Conservation (phyloP, 2,329 filamentous ascomycete genomes). For the Pseudogymnoascus sp. region DNA sequence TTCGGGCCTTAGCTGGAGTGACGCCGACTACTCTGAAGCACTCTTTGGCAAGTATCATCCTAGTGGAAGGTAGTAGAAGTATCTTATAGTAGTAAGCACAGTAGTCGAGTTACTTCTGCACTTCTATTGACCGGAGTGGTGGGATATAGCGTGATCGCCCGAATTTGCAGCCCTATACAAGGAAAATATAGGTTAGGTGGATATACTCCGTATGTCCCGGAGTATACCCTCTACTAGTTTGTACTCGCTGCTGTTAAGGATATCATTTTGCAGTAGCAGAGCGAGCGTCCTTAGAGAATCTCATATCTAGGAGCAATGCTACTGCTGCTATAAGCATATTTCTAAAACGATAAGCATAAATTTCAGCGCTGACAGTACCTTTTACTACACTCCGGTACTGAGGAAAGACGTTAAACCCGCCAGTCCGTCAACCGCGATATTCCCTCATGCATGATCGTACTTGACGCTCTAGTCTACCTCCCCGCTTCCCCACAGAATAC, state of each 20-base stretch:
- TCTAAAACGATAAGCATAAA: not conserved
- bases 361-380: not conserved
- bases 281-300: too few relatives aligned
- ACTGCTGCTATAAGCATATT: not conserved
- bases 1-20: too few relatives aligned
- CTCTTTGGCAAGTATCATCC: not conserved
- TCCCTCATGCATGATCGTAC: not conserved
- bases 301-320: not conserved
- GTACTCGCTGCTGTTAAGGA: not conserved
- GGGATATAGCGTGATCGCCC: conserved; percentile 2
- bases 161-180: not conserved
- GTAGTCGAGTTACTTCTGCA: not conserved
- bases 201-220: not conserved
- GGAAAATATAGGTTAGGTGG: too few relatives aligned
- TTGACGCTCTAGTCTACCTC: not conserved
- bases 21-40: too few relatives aligned
- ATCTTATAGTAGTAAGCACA: not conserved
- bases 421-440: not conserved
- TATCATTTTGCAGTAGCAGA: not conserved
- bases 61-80: not conserved
- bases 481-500: conserved; percentile 1
- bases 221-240: not conserved
- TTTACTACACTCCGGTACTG: not conserved
- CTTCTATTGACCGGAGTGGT: not conserved
- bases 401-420: not conserved